Conservation (phyloP, 208 protist species). For the Endotrypanum monterogeii region DNA sequence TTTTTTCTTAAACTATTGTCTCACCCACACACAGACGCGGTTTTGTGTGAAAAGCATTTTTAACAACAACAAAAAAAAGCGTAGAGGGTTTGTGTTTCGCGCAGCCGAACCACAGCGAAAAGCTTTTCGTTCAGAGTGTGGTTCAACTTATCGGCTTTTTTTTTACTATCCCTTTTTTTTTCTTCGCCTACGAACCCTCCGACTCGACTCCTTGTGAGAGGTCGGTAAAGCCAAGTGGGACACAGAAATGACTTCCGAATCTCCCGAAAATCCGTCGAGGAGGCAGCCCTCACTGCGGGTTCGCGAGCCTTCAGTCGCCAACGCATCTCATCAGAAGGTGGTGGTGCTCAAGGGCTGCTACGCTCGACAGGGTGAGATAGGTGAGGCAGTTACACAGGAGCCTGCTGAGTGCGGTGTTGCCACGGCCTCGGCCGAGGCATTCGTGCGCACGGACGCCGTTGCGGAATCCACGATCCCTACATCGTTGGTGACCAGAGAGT, state of each 20-base stretch:
- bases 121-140: too few relatives aligned
- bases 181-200: too few relatives aligned
- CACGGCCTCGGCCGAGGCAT: not conserved
- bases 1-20: too few relatives aligned
- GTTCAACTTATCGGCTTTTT: too few relatives aligned
- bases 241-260: conserved; percentile 4
- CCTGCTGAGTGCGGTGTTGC: not conserved
- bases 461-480: not conserved
- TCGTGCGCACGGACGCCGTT: not conserved
- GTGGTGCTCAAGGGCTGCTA: not conserved
- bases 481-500: conserved; percentile 1
- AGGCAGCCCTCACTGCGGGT: conserved; percentile 16
- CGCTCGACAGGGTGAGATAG: not conserved
- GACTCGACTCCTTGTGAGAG: too few relatives aligned
- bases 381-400: not conserved
- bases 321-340: not conserved
- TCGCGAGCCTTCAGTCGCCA: conserved; percentile 9
- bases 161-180: too few relatives aligned
- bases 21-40: too few relatives aligned
- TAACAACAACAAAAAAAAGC: too few relatives aligned
- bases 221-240: not conserved
- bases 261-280: not conserved
- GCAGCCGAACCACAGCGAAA: too few relatives aligned
- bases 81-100: too few relatives aligned
- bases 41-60: too few relatives aligned